phyloP scores from a whole-genome alignment of 2,329 filamentous ascomycete species.

The Hypoxylon sp. region DNA sequence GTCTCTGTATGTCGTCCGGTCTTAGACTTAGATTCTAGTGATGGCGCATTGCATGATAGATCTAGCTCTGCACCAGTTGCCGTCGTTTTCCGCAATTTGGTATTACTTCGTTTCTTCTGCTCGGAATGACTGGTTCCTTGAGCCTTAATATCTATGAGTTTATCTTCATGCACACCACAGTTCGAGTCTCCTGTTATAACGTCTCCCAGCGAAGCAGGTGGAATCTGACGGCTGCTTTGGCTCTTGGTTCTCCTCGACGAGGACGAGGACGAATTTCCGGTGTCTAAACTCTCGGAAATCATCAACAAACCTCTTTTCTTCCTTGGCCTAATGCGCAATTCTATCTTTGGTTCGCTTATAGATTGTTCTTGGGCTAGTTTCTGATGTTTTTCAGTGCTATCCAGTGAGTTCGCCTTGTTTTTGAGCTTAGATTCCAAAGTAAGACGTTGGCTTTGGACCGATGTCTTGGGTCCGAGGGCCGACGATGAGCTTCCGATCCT shows the following conservation, averaged over 20 bases:
- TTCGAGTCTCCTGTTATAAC: neutral
- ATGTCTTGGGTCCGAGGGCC: neutral
- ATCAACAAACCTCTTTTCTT: conserved; percentile 65
- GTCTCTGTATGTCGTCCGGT: conserved; percentile 5
- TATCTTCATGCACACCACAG: conserved; percentile 1
- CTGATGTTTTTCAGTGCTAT: conserved; percentile 21
- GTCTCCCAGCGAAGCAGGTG: neutral
- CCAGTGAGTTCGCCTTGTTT: conserved; percentile 4
- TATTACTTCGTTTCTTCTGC: conserved; percentile 1
- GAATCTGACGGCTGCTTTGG: neutral
- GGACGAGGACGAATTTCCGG: conserved; percentile 11
- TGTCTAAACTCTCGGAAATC: conserved; percentile 57
- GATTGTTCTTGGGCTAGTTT: conserved; percentile 6
- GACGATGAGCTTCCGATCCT: neutral
- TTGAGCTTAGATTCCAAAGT: neutral
- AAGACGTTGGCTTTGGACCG: neutral
- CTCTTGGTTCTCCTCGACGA: conserved; percentile 17
- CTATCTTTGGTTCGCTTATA: conserved; percentile 57
- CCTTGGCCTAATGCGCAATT: conserved; percentile 63
- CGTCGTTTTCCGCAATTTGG: neutral
- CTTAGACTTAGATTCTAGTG: conserved; percentile 4
- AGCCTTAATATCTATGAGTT: neutral
- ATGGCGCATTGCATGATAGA: neutral
- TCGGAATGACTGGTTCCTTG: neutral
- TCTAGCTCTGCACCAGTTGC: conserved; percentile 1